A percentile compares a stretch with the other conserved stretches of the same genome.
phyloP scores from a whole-genome alignment of 2,329 filamentous ascomycete species.

The Diaporthe velutina region DNA sequence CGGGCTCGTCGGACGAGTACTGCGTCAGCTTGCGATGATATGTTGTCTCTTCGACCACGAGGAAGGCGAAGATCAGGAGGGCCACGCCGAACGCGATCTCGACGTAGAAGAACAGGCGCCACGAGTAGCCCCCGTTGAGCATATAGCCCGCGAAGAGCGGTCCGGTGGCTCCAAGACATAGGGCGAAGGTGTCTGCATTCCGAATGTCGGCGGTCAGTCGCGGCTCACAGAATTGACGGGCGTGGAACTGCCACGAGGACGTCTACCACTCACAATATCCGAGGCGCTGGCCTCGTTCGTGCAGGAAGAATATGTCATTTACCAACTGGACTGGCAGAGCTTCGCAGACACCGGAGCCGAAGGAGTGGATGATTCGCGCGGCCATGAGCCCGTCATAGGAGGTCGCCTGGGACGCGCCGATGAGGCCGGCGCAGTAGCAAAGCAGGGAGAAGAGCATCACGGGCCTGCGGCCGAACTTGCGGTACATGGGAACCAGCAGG shows the following conservation, averaged over 20 bases:
- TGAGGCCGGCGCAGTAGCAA: conserved; percentile 56
- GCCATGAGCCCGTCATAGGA: conserved; percentile 54
- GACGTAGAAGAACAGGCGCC: conserved; percentile 73
- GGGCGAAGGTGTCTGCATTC: conserved; percentile 53
- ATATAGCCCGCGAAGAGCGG: conserved; percentile 73
- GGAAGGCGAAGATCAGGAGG: conserved; percentile 48
- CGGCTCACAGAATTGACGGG: not conserved
- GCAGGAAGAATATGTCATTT: conserved; percentile 61
- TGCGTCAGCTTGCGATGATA: conserved; percentile 44
- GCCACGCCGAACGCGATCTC: conserved; percentile 62
- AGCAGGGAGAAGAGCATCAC: conserved; percentile 56
- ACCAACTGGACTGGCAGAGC: conserved; percentile 60
- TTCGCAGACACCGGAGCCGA: conserved; percentile 59
- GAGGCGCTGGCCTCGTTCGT: conserved; percentile 64
- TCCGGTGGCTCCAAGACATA: conserved; percentile 68
- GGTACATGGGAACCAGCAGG: conserved; percentile 68
- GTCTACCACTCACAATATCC: conserved; percentile 63
- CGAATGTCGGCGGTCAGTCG: not conserved
- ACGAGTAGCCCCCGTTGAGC: conserved; percentile 69
- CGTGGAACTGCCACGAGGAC: not conserved
- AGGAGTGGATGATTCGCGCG: conserved; percentile 53
- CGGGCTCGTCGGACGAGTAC: conserved; percentile 23
- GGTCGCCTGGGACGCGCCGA: conserved; percentile 53
- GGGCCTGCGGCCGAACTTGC: conserved; percentile 59
- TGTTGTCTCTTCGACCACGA: conserved; percentile 51